A percentile compares a stretch with the other conserved stretches of the same genome.
phyloP scores from a whole-genome alignment of 371 early-diverging fungal species.

The Chytridiales sp. region DNA sequence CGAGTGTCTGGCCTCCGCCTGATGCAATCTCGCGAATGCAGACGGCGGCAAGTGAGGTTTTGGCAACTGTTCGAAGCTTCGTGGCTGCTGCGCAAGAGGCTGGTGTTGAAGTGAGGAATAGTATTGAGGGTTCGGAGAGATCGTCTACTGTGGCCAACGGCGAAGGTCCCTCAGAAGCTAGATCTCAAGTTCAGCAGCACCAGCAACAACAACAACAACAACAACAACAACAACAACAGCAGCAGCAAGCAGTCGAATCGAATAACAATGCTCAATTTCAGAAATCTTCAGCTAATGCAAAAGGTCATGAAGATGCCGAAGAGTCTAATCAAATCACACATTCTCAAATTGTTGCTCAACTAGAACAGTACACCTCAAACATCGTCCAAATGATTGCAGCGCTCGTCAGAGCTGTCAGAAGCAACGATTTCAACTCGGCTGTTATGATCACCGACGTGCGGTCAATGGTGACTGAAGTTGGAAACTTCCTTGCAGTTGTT shows the following conservation, averaged over 20 bases:
- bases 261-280: too few relatives aligned
- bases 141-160: neutral
- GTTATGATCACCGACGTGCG: conserved; percentile 36
- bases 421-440: conserved; percentile 14
- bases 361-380: conserved; percentile 28
- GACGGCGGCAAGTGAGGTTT: conserved; percentile 58
- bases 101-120: conserved; percentile 49
- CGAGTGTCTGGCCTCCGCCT: conserved; percentile 76
- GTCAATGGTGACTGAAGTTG: conserved; percentile 46
- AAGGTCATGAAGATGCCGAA: conserved; percentile 55
- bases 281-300: conserved; percentile 14
- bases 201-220: neutral
- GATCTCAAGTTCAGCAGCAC: neutral
- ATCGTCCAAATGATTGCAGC: conserved; percentile 20
- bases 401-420: conserved; percentile 19
- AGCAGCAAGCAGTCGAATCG: too few relatives aligned
- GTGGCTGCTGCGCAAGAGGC: conserved; percentile 70
- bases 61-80: conserved; percentile 74
- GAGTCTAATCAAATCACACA: conserved; percentile 25
- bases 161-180: neutral
- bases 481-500: conserved; percentile 46
- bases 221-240: conserved; percentile 1
- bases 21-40: conserved; percentile 55
- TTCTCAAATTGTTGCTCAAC: conserved; percentile 34
- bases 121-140: neutral